Evolutionary conservation across 108 stramenopile species (phyloP), one percentile per base, ranked within the genome.

Genomic region (Discostella pseudostelligera): DNA sequence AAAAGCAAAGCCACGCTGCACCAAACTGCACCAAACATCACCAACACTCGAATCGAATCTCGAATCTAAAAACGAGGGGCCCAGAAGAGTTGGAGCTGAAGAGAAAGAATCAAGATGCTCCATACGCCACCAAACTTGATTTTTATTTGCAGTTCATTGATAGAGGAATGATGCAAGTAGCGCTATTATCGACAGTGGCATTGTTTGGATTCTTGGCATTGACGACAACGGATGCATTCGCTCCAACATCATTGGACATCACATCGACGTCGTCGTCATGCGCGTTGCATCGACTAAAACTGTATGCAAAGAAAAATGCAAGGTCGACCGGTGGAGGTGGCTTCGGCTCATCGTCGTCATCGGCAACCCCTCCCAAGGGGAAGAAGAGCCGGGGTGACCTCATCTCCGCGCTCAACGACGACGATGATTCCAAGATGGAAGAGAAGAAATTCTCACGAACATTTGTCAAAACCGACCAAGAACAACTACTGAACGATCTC

Each of bases 401-500:
- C 29, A 51, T 73, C 12, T 67, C 77, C 17, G 26, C 60, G 4
- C 57, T 72, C 12, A 73, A 72, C 39, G 76, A 78, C 49, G 69
- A 71, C 25, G 66, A 32, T 17, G 1, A 54, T 20, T 39, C 56
- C 6, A 46, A 19, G n/a, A 63, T 55, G 63, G 40, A 65, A 22
- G 49, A 59, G 59, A 65, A 65, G 39, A 46, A 65, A 21, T 64
- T 47, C 58, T 76, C 76, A 11, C 62, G 66, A 48, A 73, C 85
- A 8, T 87, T 67, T 58, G 85, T 86, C 35, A 84, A 83, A 55
- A 70, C 83, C 14, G 89, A 90, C 49, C 84, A 85, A 58, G 89
- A 90, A 35, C 60, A 70, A 21, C 56, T 87, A 42, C 43, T 90
- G 9, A 85, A 74, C 26, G 55, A 79, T 10, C 78, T 90, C 1